A percentile compares a stretch with the other conserved stretches of the same genome.
Conservation (phyloP, 2,329 filamentous ascomycete species). For the Bretziella fagacearum region DNA sequence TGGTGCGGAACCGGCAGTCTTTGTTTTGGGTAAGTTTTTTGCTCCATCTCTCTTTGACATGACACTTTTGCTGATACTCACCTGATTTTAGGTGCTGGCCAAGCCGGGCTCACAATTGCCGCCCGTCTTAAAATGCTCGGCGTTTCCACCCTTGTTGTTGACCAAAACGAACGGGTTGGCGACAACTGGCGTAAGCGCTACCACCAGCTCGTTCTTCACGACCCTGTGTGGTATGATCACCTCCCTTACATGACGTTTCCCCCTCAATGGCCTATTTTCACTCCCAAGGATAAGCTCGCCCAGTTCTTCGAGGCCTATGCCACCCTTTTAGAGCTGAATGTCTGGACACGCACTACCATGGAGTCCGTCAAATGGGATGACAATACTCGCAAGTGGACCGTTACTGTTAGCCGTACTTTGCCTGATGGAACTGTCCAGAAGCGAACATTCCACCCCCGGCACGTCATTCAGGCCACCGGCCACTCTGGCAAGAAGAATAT, state of each 20-base stretch:
- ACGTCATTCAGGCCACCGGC: constrained; percentile 51
- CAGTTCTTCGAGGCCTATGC: constrained; percentile 54
- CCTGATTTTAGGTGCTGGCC: constrained; percentile 33
- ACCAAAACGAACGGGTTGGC: constrained; percentile 39
- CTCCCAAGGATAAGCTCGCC: constrained; percentile 53
- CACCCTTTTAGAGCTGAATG: constrained; percentile 47
- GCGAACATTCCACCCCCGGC: constrained; percentile 41
- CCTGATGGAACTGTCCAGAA: constrained; percentile 31
- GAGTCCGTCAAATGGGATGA: constrained; percentile 34
- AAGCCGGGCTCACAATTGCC: constrained; percentile 39
- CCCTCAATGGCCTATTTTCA: constrained; percentile 49
- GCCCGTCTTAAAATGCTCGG: constrained; percentile 43
- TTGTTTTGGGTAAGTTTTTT: constrained; percentile 38
- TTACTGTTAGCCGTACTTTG: constrained; percentile 34
- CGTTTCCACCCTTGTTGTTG: constrained; percentile 39
- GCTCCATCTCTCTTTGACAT: neutral
- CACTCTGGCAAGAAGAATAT: constrained; percentile 49
- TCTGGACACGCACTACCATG: constrained; percentile 42
- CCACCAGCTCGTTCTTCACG: constrained; percentile 49
- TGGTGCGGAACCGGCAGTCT: constrained; percentile 34
- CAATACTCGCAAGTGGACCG: constrained; percentile 33
- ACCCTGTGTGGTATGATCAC: constrained; percentile 45
- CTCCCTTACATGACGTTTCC: constrained; percentile 51
- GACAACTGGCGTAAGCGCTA: constrained; percentile 50
- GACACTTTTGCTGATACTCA: constrained; percentile 6